Conservation (phyloP, 495 filamentous ascomycete species). For the Aspergillus sclerotioniger region DNA sequence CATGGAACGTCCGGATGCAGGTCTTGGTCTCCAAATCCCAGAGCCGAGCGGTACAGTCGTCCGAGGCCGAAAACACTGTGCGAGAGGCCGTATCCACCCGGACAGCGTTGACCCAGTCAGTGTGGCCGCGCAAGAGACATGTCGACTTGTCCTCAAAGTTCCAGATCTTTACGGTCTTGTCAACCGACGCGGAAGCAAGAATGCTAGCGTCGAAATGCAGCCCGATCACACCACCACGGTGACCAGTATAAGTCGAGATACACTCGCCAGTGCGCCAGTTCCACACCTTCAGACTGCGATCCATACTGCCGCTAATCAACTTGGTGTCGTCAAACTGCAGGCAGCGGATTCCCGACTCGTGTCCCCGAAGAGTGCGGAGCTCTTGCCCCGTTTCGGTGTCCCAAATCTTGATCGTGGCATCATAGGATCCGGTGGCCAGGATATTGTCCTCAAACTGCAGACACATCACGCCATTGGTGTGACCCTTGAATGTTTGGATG, state of each 20-base stretch:
- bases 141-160: slow-evolving; percentile 82
- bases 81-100: slow-evolving; percentile 75
- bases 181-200: slow-evolving; percentile 83
- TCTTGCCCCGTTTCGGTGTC: slow-evolving; percentile 85
- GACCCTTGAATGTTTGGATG: slow-evolving; percentile 77
- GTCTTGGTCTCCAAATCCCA: slow-evolving; percentile 85
- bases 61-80: slow-evolving; percentile 87
- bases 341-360: slow-evolving; percentile 77
- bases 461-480: slow-evolving; percentile 93
- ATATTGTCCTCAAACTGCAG: slow-evolving; percentile 94
- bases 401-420: slow-evolving; percentile 94
- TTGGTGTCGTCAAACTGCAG: slow-evolving; percentile 92
- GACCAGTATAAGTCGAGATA: slow-evolving; percentile 73
- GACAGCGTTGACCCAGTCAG: slow-evolving; percentile 92
- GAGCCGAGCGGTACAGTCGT: slow-evolving; percentile 88
- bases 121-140: slow-evolving; percentile 77
- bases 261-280: slow-evolving; percentile 93
- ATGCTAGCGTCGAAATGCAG: slow-evolving; percentile 81
- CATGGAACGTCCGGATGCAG: slow-evolving; percentile 78
- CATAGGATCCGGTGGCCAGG: slow-evolving; percentile 91
- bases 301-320: slow-evolving; percentile 80
- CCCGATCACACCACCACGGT: slow-evolving; percentile 76
- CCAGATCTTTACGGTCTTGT: slow-evolving; percentile 89
- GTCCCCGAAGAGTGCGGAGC: slow-evolving; percentile 76
- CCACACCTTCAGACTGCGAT: slow-evolving; percentile 85